Base-by-base conservation (phyloP, 2,329 filamentous ascomycete species). In the Penicillium palitans region DNA sequence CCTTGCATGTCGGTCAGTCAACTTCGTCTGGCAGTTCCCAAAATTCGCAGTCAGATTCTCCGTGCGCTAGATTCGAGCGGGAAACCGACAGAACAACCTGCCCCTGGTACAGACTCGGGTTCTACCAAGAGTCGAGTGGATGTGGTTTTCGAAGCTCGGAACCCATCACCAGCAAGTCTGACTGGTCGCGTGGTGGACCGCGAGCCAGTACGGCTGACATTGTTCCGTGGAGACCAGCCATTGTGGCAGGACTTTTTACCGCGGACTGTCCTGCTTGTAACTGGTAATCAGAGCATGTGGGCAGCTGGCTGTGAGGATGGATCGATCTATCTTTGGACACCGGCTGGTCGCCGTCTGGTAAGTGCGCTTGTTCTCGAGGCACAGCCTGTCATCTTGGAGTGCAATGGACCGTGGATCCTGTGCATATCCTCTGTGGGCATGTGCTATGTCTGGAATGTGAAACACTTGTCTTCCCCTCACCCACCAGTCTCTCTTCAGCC, bases 201-300 rank as follows among this genome's bases (percentile, higher is more conserved):
- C 60, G 93, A 98, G 59, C 95, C 95, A 1, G 90, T 91, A 5
- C 87, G 91, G 35, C 86, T 99, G 42, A 90, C 87, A 6, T 87
- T 95, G 40, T 90, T 87, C 2, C 93, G 91, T 71, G 86, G 91
- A 55, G 91, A 91, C 5, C 86, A 88, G 56, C 81, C 89, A 1
- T 75, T 98, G 4, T 99, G 96, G 95, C 91, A 97, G 69, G 96
- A 99, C 70, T 99, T 91, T 68, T 79, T 99, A 15, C 93, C 93
- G 0, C 85, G 89, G 58, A 87, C 91, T 6, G 90, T 96, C 25
- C 84, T 99, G n/a, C 83, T 98, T 1, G 88, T 96, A 1, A 95
- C 93, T 0, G 96, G 92, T 2, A 98, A 92, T 73, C 87, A 89
- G 67, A 87, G 90, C 65, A 93, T 98, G 71, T 99, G 95, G 90